Evolutionary conservation across 257 asterid species (phyloP).

Genomic region (Scutellaria baicalensis): DNA sequence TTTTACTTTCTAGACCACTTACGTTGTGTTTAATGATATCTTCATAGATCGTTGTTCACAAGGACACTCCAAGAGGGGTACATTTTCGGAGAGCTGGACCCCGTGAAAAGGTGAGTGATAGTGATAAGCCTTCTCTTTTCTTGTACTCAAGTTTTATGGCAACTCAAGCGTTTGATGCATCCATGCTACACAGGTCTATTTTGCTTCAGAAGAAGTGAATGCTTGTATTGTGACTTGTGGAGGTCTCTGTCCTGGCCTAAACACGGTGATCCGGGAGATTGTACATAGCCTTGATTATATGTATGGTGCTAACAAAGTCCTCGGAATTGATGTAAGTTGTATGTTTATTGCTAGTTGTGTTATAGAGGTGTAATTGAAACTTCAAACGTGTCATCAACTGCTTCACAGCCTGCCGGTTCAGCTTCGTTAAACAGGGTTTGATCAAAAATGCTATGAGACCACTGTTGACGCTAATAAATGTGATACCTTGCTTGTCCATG

Average conservation of each 20-base stretch:
- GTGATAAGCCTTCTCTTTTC: background rate
- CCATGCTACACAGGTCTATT: conserved; percentile 38
- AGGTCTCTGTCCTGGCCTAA: conserved; percentile 68
- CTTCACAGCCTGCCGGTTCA: background rate
- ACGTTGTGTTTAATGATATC: conserved; percentile 8
- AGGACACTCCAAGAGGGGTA: conserved; percentile 43
- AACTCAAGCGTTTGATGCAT: conserved; percentile 13
- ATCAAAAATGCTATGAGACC: background rate
- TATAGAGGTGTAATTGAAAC: background rate
- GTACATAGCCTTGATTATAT: conserved; percentile 59
- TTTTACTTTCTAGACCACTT: background rate
- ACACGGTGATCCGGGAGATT: conserved; percentile 73
- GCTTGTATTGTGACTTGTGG: conserved; percentile 81
- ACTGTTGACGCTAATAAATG: background rate
- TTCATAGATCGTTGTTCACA: conserved; percentile 42
- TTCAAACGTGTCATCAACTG: background rate
- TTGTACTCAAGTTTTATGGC: conserved; percentile 4
- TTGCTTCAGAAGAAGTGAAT: conserved; percentile 48
- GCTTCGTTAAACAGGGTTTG: background rate
- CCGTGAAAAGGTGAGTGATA: conserved; percentile 34
- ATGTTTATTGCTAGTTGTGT: background rate
- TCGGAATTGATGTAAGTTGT: conserved; percentile 54
- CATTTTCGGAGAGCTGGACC: conserved; percentile 63
- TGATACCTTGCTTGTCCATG: background rate
- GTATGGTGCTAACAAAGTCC: conserved; percentile 54